Base-by-base conservation (phyloP, 352 stramenopile species). In the Phytophthora vignae region DNA sequence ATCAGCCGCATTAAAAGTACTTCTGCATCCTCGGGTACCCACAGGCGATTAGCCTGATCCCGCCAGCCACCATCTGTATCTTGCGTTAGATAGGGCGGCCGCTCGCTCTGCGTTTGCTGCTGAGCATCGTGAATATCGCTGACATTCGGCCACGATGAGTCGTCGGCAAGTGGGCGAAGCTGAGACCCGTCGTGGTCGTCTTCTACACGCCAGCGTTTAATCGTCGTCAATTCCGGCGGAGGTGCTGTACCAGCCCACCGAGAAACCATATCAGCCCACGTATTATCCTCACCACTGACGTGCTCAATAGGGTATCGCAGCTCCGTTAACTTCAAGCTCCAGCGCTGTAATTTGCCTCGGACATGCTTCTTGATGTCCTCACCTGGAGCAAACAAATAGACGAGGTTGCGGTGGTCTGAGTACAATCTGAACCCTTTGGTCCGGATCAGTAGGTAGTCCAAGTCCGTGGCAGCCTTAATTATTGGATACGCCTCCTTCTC, bases 251-350 rank as follows among this genome's bases (percentile, higher is more conserved):
- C 21, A 53, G 60, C 33, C 60, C 60, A 60, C 4, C 58, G 46
- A 8, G 44, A 64, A 2, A 9, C 25, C 49, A 58, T 58, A 38
- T 52, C 59, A 4, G 48, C 48, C 48, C 59, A 66, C 2, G 59
- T 8, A 19, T 65, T 65, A 2, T 25, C 46, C 22, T 27, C 48
- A 10, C 58, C 58, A 50, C 42, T 55, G 15, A 66, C 59, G 15
- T 52, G 59, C 2, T 58, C 49, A 19, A 66, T 53, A 6, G 59
- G 59, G 31, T 52, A 66, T 3, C 59, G 59, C n/a, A 66, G 42
- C n/a, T 69, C 52, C 50, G 21, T 55, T 15, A 56, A 36, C 38
- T 29, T 66, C 57, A 63, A 44, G 44, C 56, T 63, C 56, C 56
- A 63, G 0, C 48, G 1, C 38, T 46, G 38, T 12, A 19, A 19